Conservation (phyloP, 768 basidiomycete genomes). For the Pulveroboletus sp. region DNA sequence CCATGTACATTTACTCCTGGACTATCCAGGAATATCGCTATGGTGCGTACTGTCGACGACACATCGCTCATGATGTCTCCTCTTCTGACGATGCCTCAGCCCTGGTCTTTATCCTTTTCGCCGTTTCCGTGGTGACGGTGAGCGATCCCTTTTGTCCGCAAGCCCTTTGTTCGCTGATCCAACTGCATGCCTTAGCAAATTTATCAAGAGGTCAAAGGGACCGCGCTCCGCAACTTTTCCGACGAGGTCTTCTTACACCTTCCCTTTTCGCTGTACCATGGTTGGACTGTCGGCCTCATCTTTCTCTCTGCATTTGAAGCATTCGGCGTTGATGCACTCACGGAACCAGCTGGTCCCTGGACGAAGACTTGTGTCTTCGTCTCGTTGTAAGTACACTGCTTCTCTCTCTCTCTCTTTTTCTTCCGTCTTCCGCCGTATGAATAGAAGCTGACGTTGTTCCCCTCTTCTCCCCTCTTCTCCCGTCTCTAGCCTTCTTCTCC, state of each 20-base stretch:
- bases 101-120: constrained; percentile 38
- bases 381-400: constrained; percentile 35
- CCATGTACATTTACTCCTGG: constrained; percentile 62
- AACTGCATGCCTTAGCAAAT: constrained; percentile 38
- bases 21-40: constrained; percentile 45
- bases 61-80: neutral
- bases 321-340: constrained; percentile 54
- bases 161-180: neutral
- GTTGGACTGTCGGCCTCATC: constrained; percentile 51
- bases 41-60: constrained; percentile 25
- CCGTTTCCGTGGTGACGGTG: constrained; percentile 50
- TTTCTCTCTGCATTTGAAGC: constrained; percentile 55
- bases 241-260: constrained; percentile 69
- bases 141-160: neutral
- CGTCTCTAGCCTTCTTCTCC: constrained; percentile 46
- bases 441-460: neutral
- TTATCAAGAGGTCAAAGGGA: constrained; percentile 62
- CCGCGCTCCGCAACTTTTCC: constrained; percentile 40
- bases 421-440: neutral
- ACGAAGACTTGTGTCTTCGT: constrained; percentile 62
- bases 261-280: constrained; percentile 69
- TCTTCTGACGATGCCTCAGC: constrained; percentile 24
- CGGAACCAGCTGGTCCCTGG: constrained; percentile 49
- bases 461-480: neutral
- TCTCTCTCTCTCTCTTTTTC: neutral